A percentile compares a stretch with the other conserved stretches of the same genome.
Evolutionary conservation across 2,329 filamentous ascomycete species (phyloP).

Genomic region (Byssoonygena ceratinophila): DNA sequence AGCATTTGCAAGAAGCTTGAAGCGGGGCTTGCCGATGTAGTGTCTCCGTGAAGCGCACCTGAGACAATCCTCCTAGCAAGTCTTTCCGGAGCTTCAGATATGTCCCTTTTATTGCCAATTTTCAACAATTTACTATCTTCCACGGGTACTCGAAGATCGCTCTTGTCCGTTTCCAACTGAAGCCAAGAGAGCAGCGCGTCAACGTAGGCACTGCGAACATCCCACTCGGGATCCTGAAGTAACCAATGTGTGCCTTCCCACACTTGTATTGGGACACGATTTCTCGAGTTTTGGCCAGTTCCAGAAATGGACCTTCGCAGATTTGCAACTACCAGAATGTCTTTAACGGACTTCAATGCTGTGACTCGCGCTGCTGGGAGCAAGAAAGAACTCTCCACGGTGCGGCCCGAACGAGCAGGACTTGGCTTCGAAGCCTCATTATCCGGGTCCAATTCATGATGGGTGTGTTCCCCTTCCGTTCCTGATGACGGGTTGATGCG

Average conservation of each 20-base stretch:
- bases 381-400: conserved; percentile 51
- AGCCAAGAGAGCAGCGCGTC: conserved; percentile 80
- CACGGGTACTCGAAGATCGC: conserved; percentile 56
- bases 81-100: conserved; percentile 28
- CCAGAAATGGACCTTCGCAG: conserved; percentile 49
- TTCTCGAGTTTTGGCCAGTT: conserved; percentile 57
- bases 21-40: conserved; percentile 39
- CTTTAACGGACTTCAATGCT: conserved; percentile 69
- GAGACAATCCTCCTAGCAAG: conserved; percentile 56
- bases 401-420: neutral
- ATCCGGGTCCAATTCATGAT: conserved; percentile 37
- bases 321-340: conserved; percentile 73
- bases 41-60: conserved; percentile 53
- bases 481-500: conserved; percentile 57
- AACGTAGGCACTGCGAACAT: conserved; percentile 73
- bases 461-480: conserved; percentile 35
- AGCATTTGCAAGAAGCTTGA: conserved; percentile 71
- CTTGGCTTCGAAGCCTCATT: conserved; percentile 22
- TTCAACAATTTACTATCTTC: conserved; percentile 39
- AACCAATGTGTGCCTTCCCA: conserved; percentile 98
- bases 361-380: conserved; percentile 50
- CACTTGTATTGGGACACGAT: conserved; percentile 64
- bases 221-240: conserved; percentile 63
- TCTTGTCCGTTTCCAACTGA: conserved; percentile 60
- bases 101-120: conserved; percentile 35